A percentile compares a stretch with the other conserved stretches of the same genome.
Evolutionary conservation across 2,329 filamentous ascomycete genomes (phyloP).

Genomic region (Ceratocystis cubensis): DNA sequence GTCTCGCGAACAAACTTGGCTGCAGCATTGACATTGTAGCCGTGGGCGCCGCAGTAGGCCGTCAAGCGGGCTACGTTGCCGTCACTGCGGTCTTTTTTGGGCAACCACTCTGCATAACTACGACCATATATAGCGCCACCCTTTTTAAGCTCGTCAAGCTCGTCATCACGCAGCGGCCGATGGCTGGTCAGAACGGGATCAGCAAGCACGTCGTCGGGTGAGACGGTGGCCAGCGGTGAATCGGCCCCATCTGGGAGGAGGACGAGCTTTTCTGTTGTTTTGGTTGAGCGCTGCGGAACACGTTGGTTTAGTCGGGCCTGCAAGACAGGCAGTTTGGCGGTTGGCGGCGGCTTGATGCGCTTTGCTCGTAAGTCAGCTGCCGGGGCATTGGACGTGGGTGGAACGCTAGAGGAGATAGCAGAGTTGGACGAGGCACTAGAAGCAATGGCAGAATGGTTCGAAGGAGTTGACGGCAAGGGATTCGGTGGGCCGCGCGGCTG

Average conservation of each 20-base stretch:
- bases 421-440: constrained; percentile 32
- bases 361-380: constrained; percentile 17
- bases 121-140: constrained; percentile 56
- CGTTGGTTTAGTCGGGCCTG: constrained; percentile 40
- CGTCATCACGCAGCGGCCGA: constrained; percentile 53
- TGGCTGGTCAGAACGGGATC: constrained; percentile 14
- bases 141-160: constrained; percentile 51
- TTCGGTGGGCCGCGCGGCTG: constrained; percentile 65
- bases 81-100: constrained; percentile 75
- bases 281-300: constrained; percentile 76
- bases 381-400: constrained; percentile 23
- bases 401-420: constrained; percentile 24
- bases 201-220: constrained; percentile 42
- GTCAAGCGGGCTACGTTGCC: constrained; percentile 73
- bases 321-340: constrained; percentile 25
- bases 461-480: constrained; percentile 28
- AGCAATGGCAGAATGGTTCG: constrained; percentile 27
- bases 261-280: constrained; percentile 94
- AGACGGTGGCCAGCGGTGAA: constrained; percentile 32
- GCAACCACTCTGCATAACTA: constrained; percentile 85
- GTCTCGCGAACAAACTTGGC: constrained; percentile 77
- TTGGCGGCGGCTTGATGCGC: constrained; percentile 18
- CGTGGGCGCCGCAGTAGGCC: constrained; percentile 91
- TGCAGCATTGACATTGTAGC: constrained; percentile 79
- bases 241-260: constrained; percentile 56